Evolutionary conservation across 768 basidiomycete species (phyloP), one percentile per base, ranked within the genome.

Genomic region (Vararia minispora): DNA sequence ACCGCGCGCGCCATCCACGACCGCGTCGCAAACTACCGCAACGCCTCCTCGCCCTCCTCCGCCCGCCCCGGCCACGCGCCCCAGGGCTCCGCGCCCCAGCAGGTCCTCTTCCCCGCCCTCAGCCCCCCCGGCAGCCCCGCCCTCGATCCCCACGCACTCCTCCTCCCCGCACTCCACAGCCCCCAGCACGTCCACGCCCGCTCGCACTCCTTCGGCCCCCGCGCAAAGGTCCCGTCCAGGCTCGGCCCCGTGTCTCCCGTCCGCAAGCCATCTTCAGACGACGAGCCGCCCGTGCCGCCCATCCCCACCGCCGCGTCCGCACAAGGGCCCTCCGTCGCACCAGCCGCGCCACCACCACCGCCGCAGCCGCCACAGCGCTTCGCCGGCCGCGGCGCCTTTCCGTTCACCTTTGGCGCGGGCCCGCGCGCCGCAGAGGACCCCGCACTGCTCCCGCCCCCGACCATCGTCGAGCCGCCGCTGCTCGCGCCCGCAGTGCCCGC

Each of bases 171-270:
- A 30, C 12, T 27, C 46, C 8, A 37, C 26, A 27, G 37, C 55
- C 28, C n/a, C n/a, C n/a, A n/a, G n/a, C 70, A 72, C 40, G 72
- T 72, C 17, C 82, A 76, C 50, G 65, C 69, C 25, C 74, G 79
- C 29, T 78, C 74, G 21, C 76, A 79, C 45, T 71, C 79, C 2
- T 82, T 84, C 46, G 76, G 79, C 0, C 81, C 79, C 0, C n/a
- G n/a, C n/a, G n/a, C n/a, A n/a, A 79, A 78, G 41, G 57, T 82
- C 13, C 69, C 81, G 3, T 79, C 81, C 20, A 66, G 72, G 35
- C 58, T 71, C 3, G 61, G 55, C 1, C 45, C 66, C 28, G 39
- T 59, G 8, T 69, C 70, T 10, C 57, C 62, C 10, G 73, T 68
- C 44, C 79, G 79, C 3, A 76, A 70, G 46, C 58, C 60, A 9